A percentile compares a stretch with the other conserved stretches of the same genome.
Conservation (phyloP, 2,329 filamentous ascomycete species). For the Aspergillus brasiliensis region DNA sequence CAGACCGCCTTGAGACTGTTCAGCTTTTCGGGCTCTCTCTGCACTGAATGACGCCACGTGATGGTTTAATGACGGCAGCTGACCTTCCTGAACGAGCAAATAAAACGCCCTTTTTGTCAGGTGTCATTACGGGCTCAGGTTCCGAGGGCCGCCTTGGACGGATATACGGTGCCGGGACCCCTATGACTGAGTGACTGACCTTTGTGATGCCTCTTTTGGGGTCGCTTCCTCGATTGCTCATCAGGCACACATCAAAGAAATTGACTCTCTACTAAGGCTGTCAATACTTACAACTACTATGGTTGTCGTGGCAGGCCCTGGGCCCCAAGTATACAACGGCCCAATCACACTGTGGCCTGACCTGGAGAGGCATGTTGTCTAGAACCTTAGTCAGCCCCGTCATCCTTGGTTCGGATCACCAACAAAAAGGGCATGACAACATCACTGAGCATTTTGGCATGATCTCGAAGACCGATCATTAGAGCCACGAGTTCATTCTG, state of each 20-base stretch:
- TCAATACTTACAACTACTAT: background rate
- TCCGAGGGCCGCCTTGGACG: background rate
- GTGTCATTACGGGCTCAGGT: constrained; percentile 1
- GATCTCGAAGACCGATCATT: background rate
- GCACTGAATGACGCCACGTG: constrained; percentile 32
- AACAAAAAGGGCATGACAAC: constrained; percentile 9
- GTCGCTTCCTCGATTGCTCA: no score
- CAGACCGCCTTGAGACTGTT: constrained; percentile 15
- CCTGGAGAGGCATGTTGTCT: constrained; percentile 5
- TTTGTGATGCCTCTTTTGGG: no score
- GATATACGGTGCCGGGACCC: constrained; percentile 3
- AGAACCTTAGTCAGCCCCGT: constrained; percentile 13
- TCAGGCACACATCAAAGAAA: no score
- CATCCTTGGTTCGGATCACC: constrained; percentile 9
- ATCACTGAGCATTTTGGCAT: constrained; percentile 9
- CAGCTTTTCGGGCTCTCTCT: constrained; percentile 12
- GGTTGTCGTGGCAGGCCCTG: background rate
- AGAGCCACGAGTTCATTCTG: background rate
- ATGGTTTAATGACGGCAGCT: constrained; percentile 30
- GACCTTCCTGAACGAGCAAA: constrained; percentile 18
- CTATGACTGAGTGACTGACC: no score
- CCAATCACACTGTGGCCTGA: constrained; percentile 6
- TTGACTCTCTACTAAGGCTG: background rate
- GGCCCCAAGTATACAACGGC: constrained; percentile 12
- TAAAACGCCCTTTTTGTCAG: constrained; percentile 12